Evolutionary conservation across 148 eudicot species (phyloP), one percentile per base, ranked within the genome.

Genomic region (Silene latifolia): DNA sequence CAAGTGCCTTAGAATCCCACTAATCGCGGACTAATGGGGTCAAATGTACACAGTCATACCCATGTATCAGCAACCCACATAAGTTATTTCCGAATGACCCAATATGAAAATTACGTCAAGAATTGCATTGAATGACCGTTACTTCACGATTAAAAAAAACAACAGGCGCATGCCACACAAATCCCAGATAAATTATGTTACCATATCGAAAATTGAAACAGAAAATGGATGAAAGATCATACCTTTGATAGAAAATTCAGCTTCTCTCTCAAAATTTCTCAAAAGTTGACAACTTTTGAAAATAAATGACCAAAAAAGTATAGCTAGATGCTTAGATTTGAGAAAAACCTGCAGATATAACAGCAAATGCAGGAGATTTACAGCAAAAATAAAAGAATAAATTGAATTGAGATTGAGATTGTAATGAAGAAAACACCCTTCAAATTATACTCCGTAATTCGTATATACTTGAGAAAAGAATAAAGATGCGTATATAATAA

Each of bases 221-320:
- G 66, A 62, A 62, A 62, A 23, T 13, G 18, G 35, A 4, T 62
- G 66, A 23, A 51, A 51, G 9, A 51, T 1, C 66, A 62, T 62
- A 62, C 66, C 66, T 62, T 62, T 62, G 66, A 10, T 11, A 14
- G 32, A 11, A 62, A 60, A 60, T 7, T n/a, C 4, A 60, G 25
- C 25, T 21, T 20, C 1, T 60, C 10, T 19, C 63, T 21, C 27
- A 8, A 21, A 60, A 62, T 23, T 62, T 62, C 24, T 23, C 4
- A 20, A 62, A 62, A 62, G 32, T 62, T 62, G 32, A 62, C 66
- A 62, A 60, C 63, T 60, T 60, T 60, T 20, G 63, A 60, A 1
- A 13, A 60, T 13, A 0, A 51, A 51, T 51, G 56, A 51, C 14
- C 14, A 51, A 51, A 51, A 51, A 51, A 51, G 17, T 51, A 15